Evolutionary conservation across 129 eudicot species (phyloP).

Genomic region (Mikania micrantha): DNA sequence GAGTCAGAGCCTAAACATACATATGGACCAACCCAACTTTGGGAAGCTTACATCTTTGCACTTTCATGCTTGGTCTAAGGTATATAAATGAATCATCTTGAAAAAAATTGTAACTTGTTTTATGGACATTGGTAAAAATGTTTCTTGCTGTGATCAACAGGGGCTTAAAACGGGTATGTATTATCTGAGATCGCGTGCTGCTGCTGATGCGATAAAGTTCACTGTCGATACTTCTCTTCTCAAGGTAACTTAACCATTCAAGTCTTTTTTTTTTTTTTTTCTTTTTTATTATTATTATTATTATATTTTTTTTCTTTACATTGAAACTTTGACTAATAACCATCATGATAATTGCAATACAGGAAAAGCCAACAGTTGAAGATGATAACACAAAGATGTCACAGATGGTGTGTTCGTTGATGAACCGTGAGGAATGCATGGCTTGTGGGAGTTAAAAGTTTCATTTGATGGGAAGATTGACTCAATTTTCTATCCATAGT

Average conservation of each 20-base stretch:
- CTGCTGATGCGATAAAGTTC: slow-evolving; percentile 96
- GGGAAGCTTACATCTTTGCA: slow-evolving; percentile 89
- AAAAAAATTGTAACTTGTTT: neutral
- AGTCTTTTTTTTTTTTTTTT: neutral
- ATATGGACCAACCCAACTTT: slow-evolving; percentile 90
- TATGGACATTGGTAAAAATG: neutral
- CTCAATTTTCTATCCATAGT: neutral
- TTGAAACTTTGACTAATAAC: neutral
- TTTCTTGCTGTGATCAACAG: slow-evolving; percentile 25
- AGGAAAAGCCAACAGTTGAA: slow-evolving; percentile 49
- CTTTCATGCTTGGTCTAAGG: slow-evolving; percentile 92
- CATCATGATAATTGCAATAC: slow-evolving; percentile 2
- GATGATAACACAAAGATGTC: slow-evolving; percentile 71
- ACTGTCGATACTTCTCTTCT: slow-evolving; percentile 82
- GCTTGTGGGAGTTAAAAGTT: slow-evolving; percentile 66
- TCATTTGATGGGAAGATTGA: neutral
- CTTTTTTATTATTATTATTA: no score
- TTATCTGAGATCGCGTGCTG: slow-evolving; percentile 83
- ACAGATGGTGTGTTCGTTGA: slow-evolving; percentile 81
- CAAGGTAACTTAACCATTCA: slow-evolving; percentile 29
- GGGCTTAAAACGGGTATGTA: slow-evolving; percentile 97
- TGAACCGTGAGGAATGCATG: slow-evolving; percentile 77
- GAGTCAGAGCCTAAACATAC: slow-evolving; percentile 90
- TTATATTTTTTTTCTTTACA: neutral
- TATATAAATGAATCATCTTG: slow-evolving; percentile 9